Evolutionary conservation across 148 eudicot species (phyloP), one percentile per base, ranked within the genome.

Genomic region (Dianthus caryophyllus): DNA sequence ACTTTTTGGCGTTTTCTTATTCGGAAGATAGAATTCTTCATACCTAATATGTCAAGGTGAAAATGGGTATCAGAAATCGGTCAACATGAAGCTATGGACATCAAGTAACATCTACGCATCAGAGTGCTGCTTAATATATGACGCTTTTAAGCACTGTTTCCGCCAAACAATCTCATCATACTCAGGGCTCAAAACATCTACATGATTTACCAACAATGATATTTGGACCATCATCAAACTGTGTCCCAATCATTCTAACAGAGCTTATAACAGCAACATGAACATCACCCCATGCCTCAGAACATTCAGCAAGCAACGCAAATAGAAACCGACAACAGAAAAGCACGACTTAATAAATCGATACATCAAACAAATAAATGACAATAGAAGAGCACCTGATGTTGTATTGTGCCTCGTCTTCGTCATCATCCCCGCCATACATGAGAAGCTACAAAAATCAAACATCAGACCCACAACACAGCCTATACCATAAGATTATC

Each of bases 1-100:
- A 10, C 52, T 43, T 63, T 63, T 63, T 68, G 77, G 78, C 10
- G 13, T 60, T 71, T 77, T 81, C 85, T 82, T 86, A 24, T 80
- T 67, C 20, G 81, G 58, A 47, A 70, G 88, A 80, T 79, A 94
- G 72, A 94, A 94, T 64, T 88, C 97, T 62, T 86, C 84, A 65
- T 84, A 90, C 77, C 98, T 89, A 72, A 18, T 64, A 67, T 20
- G 12, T 48, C 33, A 69, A 31, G 61, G 14, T 33, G 11, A 36
- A 20, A 6, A 41, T n/a, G 30, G 13, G 26, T 29, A 26, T 31
- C 25, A 21, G 20, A 33, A 33, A 33, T 33, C 38, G 38, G 7
- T 15, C 36, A 51, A 18, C 43, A 10, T 25, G n/a, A 31, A 61
- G 44, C 29, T 44, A 65, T n/a, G 58, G 1, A 59, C 7, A 67